Evolutionary conservation across 768 basidiomycete species (phyloP).

Genomic region (Coprinellus micaceus): DNA sequence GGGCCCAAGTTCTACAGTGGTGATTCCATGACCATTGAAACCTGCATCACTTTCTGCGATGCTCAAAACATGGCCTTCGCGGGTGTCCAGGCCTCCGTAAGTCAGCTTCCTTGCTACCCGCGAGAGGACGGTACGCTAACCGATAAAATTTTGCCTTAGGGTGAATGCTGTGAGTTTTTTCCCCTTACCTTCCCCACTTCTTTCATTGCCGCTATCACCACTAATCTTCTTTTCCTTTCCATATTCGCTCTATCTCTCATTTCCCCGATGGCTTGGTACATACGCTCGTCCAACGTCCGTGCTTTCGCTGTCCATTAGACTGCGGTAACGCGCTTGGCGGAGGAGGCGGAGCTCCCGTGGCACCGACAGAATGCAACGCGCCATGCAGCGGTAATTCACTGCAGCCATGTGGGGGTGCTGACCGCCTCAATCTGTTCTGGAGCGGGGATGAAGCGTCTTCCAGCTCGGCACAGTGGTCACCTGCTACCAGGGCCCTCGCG

Average conservation of each 20-base stretch:
- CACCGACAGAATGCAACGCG: constrained; percentile 54
- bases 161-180: constrained; percentile 31
- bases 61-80: constrained; percentile 54
- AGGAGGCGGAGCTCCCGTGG: constrained; percentile 42
- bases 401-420: constrained; percentile 60
- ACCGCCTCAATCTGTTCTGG: constrained; percentile 61
- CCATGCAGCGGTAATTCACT: constrained; percentile 55
- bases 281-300: not conserved
- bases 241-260: not conserved
- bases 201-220: constrained; percentile 4
- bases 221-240: not conserved
- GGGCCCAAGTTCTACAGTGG: constrained; percentile 43
- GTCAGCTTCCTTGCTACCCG: constrained; percentile 9
- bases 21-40: constrained; percentile 57
- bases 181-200: constrained; percentile 10
- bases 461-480: constrained; percentile 36
- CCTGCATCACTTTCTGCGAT: constrained; percentile 47
- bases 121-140: not conserved
- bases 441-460: constrained; percentile 56
- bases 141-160: constrained; percentile 16
- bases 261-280: not conserved
- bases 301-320: constrained; percentile 34
- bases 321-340: constrained; percentile 56
- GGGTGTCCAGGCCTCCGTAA: constrained; percentile 57
- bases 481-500: constrained; percentile 37